These are phyloP conservation scores for Heterobasidion occidentale DNA, from an alignment of 1,284 basidiomycete genomes.

Conservation along the genomic window DNA sequence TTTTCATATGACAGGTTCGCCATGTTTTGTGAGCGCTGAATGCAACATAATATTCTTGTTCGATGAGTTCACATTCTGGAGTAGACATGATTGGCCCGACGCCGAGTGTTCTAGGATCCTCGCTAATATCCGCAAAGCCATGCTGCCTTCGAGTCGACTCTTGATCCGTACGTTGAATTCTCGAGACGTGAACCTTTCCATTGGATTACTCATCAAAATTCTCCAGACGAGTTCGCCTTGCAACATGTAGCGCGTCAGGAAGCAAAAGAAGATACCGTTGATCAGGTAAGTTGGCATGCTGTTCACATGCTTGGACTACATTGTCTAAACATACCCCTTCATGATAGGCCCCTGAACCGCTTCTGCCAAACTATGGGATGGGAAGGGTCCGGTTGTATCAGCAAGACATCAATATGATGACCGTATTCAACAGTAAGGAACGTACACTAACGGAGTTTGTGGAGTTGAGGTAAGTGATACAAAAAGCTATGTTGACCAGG, in stretches of 20 bases:
- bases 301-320: too few species aligned
- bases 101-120: background rate
- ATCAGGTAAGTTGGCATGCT: too few species aligned
- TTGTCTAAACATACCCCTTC: background rate
- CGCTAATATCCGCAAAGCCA: background rate
- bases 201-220: background rate
- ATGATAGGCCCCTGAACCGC: background rate
- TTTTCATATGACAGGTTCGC: background rate
- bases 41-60: background rate
- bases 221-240: background rate
- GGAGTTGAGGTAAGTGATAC: background rate
- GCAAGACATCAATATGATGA: slow-evolving; percentile 1
- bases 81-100: background rate
- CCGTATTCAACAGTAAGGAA: background rate
- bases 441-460: background rate
- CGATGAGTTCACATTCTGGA: too few species aligned
- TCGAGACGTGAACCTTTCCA: background rate
- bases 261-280: background rate
- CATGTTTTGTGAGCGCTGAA: background rate
- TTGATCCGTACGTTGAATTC: background rate
- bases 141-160: background rate
- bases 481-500: background rate
- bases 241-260: background rate
- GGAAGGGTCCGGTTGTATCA: background rate
- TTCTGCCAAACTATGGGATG: background rate